Conservation (phyloP, 805 yeast species). For the Myxozyma nipponensis region DNA sequence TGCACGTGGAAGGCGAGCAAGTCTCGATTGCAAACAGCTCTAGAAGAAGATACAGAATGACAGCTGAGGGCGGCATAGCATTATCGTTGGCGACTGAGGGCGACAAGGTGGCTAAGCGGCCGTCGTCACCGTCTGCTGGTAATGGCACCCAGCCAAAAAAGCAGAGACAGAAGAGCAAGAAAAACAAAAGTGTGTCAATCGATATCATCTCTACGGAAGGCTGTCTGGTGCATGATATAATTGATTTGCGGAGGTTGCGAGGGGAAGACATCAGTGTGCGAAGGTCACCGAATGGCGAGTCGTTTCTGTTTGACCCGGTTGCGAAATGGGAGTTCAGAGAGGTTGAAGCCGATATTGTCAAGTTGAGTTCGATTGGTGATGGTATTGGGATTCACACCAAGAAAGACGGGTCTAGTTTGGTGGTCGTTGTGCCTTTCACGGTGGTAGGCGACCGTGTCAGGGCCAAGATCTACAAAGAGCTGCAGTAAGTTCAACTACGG, state of each 20-base stretch:
- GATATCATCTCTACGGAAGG: constrained; percentile 83
- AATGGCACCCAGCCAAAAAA: neutral
- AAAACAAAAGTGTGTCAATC: constrained; percentile 47
- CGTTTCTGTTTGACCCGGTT: constrained; percentile 55
- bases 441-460: constrained; percentile 78
- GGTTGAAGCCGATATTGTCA: constrained; percentile 57
- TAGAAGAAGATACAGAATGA: neutral
- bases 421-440: constrained; percentile 80
- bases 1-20: neutral
- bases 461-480: constrained; percentile 67
- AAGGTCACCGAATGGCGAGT: constrained; percentile 55
- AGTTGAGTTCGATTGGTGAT: constrained; percentile 76
- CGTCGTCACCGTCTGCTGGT: neutral
- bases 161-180: constrained; percentile 46
- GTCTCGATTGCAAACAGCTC: neutral
- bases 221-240: constrained; percentile 69
- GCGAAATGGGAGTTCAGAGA: constrained; percentile 49
- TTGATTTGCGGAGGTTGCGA: constrained; percentile 48
- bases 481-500: constrained; percentile 47
- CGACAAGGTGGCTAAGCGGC: constrained; percentile 1
- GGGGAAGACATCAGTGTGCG: constrained; percentile 44
- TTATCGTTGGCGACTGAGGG: neutral
- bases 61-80: neutral
- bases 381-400: constrained; percentile 70
- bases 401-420: constrained; percentile 54